These are phyloP conservation scores for Leccinum fibrillosum DNA, from an alignment of 768 basidiomycete genomes.

Conservation along the genomic window DNA sequence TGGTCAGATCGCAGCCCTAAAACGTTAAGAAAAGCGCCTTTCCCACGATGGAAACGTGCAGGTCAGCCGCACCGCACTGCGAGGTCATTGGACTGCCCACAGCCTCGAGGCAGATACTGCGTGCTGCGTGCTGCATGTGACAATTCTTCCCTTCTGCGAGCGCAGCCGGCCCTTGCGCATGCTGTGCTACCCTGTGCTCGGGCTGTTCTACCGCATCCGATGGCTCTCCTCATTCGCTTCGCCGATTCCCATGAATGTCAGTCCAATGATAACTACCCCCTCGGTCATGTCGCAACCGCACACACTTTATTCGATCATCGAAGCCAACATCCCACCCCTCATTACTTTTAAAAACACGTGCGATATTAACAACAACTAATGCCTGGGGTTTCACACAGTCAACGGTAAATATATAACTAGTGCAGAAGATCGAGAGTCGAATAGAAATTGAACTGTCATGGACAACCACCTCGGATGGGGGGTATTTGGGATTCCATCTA, in stretches of 20 bases:
- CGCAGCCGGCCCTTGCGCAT: not conserved
- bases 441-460: slow-evolving; percentile 11
- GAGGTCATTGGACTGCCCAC: slow-evolving; percentile 2
- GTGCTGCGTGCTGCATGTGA: slow-evolving; percentile 4
- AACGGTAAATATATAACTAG: slow-evolving; percentile 23
- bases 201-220: not conserved
- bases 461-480: slow-evolving; percentile 14
- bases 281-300: not conserved
- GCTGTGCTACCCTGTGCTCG: slow-evolving; percentile 12
- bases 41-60: slow-evolving; percentile 20
- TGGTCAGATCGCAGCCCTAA: slow-evolving; percentile 20
- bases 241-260: slow-evolving; percentile 21
- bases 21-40: slow-evolving; percentile 16
- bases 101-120: slow-evolving; percentile 18
- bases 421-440: slow-evolving; percentile 28
- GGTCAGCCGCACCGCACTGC: not conserved
- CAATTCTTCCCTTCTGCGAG: not conserved
- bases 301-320: not conserved
- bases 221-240: not conserved
- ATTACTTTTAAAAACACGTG: slow-evolving; percentile 12
- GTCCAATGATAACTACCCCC: not conserved
- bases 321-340: slow-evolving; percentile 6
- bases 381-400: slow-evolving; percentile 12
- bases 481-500: slow-evolving; percentile 16
- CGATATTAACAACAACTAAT: slow-evolving; percentile 16